phyloP scores from a whole-genome alignment of 148 eudicot genomes.

The Fallopia convolvulus region DNA sequence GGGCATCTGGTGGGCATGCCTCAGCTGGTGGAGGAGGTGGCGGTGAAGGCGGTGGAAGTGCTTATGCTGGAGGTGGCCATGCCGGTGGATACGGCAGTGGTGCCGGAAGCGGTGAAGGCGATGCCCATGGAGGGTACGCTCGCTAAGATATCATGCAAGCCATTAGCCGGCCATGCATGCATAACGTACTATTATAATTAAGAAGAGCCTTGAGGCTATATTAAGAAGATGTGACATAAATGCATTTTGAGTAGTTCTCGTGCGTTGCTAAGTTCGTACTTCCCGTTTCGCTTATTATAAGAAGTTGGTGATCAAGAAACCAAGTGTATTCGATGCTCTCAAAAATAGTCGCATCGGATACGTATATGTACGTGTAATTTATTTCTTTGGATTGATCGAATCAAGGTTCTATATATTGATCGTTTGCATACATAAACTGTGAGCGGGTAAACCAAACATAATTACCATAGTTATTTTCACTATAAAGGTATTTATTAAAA shows the following conservation, averaged over 20 bases:
- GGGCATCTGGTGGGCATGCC: not conserved
- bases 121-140: not conserved
- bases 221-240: not conserved
- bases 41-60: conserved; percentile 3
- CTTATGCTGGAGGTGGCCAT: not conserved
- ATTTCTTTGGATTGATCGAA: not conserved
- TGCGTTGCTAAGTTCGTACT: not conserved
- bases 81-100: conserved; percentile 6
- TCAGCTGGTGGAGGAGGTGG: conserved; percentile 4
- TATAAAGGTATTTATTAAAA: no score
- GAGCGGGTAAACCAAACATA: no score
- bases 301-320: not conserved
- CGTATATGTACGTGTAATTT: not conserved
- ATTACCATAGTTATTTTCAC: no score
- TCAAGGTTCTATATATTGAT: not conserved
- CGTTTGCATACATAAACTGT: no score
- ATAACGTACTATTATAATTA: not conserved
- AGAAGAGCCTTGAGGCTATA: not conserved
- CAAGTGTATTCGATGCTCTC: not conserved
- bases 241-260: not conserved
- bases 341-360: not conserved
- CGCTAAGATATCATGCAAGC: not conserved
- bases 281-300: not conserved
- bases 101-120: conserved; percentile 11
- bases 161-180: not conserved